Conservation (phyloP, 108 stramenopile species). For the Aurantiochytrium sp. region DNA sequence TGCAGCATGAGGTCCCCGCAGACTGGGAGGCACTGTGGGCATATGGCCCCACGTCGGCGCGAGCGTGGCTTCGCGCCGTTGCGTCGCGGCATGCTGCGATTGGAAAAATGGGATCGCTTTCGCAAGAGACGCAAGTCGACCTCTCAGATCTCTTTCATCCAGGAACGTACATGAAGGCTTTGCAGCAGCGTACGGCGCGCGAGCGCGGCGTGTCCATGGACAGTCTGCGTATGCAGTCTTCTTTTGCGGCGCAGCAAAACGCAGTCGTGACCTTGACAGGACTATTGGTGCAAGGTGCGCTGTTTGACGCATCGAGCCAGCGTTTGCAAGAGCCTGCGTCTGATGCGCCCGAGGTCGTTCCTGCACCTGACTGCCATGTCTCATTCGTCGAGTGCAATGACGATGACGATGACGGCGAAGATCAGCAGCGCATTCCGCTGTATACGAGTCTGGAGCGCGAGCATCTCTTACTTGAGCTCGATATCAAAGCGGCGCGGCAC, state of each 20-base stretch:
- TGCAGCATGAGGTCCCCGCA: background rate
- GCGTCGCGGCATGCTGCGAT: conserved; percentile 36
- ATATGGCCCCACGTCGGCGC: conserved; percentile 22
- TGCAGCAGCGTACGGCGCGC: conserved; percentile 53
- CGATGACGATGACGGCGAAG: background rate
- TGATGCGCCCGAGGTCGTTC: conserved; percentile 44
- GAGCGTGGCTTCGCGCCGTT: conserved; percentile 38
- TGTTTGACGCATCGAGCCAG: conserved; percentile 29
- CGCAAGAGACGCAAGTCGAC: conserved; percentile 27
- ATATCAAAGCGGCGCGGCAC: background rate
- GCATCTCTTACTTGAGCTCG: conserved; percentile 24
- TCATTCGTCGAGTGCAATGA: conserved; percentile 25
- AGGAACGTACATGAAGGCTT: conserved; percentile 51
- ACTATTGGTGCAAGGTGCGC: conserved; percentile 50
- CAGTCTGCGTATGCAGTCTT: conserved; percentile 30
- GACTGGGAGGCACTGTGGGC: conserved; percentile 1
- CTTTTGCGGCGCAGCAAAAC: conserved; percentile 31
- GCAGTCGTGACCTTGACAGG: conserved; percentile 40
- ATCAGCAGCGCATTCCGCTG: background rate
- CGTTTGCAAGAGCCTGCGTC: conserved; percentile 33
- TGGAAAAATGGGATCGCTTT: background rate
- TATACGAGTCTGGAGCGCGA: conserved; percentile 32
- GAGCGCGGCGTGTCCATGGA: conserved; percentile 41
- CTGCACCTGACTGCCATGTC: conserved; percentile 37
- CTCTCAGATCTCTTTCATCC: conserved; percentile 49